These are phyloP conservation scores for Aphanomyces stellatus DNA, from an alignment of 352 stramenopile species.

Conservation along the genomic window DNA sequence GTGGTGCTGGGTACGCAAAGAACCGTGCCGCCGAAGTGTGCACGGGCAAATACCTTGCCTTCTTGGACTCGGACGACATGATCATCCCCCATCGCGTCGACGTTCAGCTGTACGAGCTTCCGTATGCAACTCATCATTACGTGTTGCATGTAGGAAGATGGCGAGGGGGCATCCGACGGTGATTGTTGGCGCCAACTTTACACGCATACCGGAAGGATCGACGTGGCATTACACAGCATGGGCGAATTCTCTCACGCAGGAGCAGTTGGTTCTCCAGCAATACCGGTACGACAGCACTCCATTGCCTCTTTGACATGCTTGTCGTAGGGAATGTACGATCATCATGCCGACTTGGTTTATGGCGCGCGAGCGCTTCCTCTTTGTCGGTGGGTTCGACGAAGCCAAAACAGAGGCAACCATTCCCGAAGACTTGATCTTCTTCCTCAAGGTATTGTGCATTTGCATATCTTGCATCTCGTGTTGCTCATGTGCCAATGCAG, in stretches of 20 bases:
- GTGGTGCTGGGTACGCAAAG: constrained; percentile 19
- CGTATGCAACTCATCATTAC: background rate
- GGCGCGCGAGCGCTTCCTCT: background rate
- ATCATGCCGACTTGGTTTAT: constrained; percentile 22
- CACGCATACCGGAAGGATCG: constrained; percentile 12
- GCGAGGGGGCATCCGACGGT: background rate
- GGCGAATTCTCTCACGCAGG: constrained; percentile 11
- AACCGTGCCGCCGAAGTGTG: constrained; percentile 16
- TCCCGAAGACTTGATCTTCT: constrained; percentile 18
- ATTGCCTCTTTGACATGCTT: background rate
- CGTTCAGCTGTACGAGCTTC: constrained; percentile 4
- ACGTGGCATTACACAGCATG: constrained; percentile 20
- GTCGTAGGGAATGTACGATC: constrained; percentile 13
- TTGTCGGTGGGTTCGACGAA: constrained; percentile 16
- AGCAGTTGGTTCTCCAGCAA: constrained; percentile 15
- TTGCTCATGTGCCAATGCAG: background rate
- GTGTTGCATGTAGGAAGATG: background rate
- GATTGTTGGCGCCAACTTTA: constrained; percentile 18
- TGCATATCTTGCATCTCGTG: background rate
- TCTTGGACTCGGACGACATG: constrained; percentile 21
- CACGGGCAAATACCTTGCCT: constrained; percentile 7
- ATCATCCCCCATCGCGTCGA: constrained; percentile 5
- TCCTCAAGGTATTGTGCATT: constrained; percentile 1
- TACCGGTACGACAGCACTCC: background rate
- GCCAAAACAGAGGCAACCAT: background rate